A percentile compares a stretch with the other conserved stretches of the same genome.
Conservation (phyloP, 192 early-diverging fungal species). For the Coemansia sp. region DNA sequence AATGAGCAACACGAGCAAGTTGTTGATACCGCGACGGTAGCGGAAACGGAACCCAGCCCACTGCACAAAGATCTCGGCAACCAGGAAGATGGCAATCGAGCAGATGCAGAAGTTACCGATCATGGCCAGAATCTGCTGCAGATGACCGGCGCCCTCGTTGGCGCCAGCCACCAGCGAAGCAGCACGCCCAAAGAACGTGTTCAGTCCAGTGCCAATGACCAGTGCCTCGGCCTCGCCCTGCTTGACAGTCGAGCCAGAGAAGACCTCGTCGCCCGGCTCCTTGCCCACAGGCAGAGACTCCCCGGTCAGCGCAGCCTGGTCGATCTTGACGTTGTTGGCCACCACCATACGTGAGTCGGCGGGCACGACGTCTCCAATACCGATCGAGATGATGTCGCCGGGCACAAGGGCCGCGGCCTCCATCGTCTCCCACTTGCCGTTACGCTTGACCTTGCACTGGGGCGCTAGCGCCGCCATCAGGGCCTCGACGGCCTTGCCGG, state of each 20-base stretch:
- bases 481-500: slow-evolving; percentile 87
- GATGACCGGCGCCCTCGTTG: slow-evolving; percentile 67
- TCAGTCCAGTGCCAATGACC: slow-evolving; percentile 72
- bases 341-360: slow-evolving; percentile 81
- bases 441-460: slow-evolving; percentile 81
- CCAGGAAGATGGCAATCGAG: slow-evolving; percentile 66
- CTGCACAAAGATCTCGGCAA: slow-evolving; percentile 66
- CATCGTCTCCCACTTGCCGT: slow-evolving; percentile 73
- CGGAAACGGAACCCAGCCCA: slow-evolving; percentile 61
- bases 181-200: slow-evolving; percentile 80
- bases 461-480: slow-evolving; percentile 89
- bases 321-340: slow-evolving; percentile 58
- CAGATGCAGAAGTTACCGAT: slow-evolving; percentile 74
- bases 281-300: slow-evolving; percentile 69
- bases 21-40: slow-evolving; percentile 74
- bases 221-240: slow-evolving; percentile 73
- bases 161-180: slow-evolving; percentile 69
- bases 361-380: slow-evolving; percentile 84
- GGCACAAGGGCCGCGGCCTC: slow-evolving; percentile 75
- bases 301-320: slow-evolving; percentile 68
- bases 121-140: slow-evolving; percentile 66
- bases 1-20: slow-evolving; percentile 70
- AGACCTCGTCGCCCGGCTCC: slow-evolving; percentile 63
- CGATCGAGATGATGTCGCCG: slow-evolving; percentile 82
- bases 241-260: slow-evolving; percentile 75